Evolutionary conservation across 345 rosid species (phyloP).

Genomic region (Alliaria petiolata): DNA sequence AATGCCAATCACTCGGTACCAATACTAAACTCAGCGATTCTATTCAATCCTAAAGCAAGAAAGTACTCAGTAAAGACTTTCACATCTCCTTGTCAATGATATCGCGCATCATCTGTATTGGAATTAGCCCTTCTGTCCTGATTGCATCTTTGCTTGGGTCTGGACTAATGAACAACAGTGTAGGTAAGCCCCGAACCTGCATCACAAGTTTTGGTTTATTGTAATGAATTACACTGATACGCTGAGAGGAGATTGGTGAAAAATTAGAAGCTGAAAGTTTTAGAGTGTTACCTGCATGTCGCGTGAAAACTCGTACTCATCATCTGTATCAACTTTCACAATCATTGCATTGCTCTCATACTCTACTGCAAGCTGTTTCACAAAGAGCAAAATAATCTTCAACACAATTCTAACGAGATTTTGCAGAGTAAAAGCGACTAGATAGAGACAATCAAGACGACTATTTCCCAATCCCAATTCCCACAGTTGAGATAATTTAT

Average conservation of each 20-base stretch:
- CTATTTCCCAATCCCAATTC: background rate
- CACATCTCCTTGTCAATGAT: constrained; percentile 81
- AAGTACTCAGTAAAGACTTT: constrained; percentile 25
- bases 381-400: background rate
- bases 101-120: constrained; percentile 88
- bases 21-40: background rate
- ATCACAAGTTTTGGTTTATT: background rate
- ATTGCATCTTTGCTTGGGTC: constrained; percentile 87
- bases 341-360: constrained; percentile 75
- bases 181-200: constrained; percentile 94
- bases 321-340: constrained; percentile 87
- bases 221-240: background rate
- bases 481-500: background rate
- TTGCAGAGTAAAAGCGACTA: background rate
- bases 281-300: constrained; percentile 70
- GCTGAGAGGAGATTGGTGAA: background rate
- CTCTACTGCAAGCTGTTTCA: constrained; percentile 79
- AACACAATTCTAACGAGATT: background rate
- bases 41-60: constrained; percentile 16
- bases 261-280: background rate
- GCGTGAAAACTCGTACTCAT: constrained; percentile 83
- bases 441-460: background rate
- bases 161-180: constrained; percentile 77
- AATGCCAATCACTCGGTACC: background rate
- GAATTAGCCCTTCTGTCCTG: constrained; percentile 87